phyloP scores from a whole-genome alignment of 345 rosid genomes.

The Triadica sebifera region DNA sequence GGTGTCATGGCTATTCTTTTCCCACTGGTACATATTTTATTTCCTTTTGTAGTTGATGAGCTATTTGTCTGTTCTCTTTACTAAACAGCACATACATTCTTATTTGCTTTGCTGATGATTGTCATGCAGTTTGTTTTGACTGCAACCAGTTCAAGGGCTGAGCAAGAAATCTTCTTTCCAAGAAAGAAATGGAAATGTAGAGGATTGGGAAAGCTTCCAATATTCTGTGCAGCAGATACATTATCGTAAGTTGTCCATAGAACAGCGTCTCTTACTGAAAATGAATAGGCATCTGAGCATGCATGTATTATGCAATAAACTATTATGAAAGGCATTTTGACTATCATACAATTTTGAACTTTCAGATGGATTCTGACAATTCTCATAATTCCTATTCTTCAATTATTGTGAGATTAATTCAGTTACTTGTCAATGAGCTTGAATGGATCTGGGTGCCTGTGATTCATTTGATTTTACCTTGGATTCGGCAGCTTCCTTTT shows the following conservation, averaged over 20 bases:
- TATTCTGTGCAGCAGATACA: constrained; percentile 66
- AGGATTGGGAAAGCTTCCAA: constrained; percentile 71
- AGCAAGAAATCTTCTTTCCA: constrained; percentile 41
- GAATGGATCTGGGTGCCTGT: no score
- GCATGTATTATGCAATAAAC: not conserved
- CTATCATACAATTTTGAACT: not conserved
- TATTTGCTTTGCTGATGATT: constrained; percentile 11
- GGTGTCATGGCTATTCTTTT: constrained; percentile 89
- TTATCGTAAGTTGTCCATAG: constrained; percentile 53
- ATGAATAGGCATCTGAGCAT: not conserved
- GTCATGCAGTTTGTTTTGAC: constrained; percentile 80
- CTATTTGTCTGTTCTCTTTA: not conserved
- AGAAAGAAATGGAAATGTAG: constrained; percentile 52
- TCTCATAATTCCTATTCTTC: no score
- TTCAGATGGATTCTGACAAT: no score
- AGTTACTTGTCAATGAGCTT: no score
- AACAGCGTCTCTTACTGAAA: constrained; percentile 8
- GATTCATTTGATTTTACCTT: no score
- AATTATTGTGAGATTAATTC: no score
- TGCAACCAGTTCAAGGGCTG: constrained; percentile 70
- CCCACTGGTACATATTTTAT: constrained; percentile 60
- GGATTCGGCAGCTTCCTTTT: no score
- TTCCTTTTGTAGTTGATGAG: not conserved
- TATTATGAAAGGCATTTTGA: not conserved
- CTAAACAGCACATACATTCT: not conserved